A percentile compares a stretch with the other conserved stretches of the same genome.
phyloP scores from a whole-genome alignment of 441 rosid genomes.

The Bruguiera hainesii region DNA sequence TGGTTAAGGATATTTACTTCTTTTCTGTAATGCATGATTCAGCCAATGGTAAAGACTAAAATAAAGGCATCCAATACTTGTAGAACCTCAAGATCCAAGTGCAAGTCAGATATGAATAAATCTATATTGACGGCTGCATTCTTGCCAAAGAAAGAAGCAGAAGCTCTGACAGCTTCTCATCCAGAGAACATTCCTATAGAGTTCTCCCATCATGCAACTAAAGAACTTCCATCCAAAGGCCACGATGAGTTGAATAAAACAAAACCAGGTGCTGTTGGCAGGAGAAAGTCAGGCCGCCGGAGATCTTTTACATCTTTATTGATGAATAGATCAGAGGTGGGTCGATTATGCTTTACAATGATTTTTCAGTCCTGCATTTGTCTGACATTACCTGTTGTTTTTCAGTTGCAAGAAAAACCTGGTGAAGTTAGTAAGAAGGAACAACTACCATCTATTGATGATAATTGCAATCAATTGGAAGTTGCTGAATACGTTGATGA shows the following conservation, averaged over 20 bases:
- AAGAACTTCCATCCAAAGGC: conserved; percentile 30
- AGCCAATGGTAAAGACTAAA: conserved; percentile 47
- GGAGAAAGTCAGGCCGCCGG: conserved; percentile 65
- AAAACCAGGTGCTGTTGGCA: conserved; percentile 28
- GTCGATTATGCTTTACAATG: conserved; percentile 2
- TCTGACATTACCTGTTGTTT: conserved; percentile 22
- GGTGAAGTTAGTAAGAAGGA: conserved; percentile 39
- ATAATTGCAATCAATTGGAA: conserved; percentile 74
- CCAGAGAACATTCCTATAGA: conserved; percentile 32
- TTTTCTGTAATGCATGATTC: conserved; percentile 28
- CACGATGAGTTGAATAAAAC: conserved; percentile 25
- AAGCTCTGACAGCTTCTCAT: conserved; percentile 29
- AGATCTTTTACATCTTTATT: conserved; percentile 79
- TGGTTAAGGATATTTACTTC: conserved; percentile 14
- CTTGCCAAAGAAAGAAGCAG: conserved; percentile 34
- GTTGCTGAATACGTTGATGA: conserved; percentile 96
- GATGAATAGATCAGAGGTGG: conserved; percentile 73
- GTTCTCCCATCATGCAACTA: conserved; percentile 35
- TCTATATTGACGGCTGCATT: conserved; percentile 23
- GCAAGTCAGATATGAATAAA: conserved; percentile 29
- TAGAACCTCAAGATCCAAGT: conserved; percentile 39
- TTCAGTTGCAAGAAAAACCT: conserved; percentile 53
- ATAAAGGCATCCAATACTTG: conserved; percentile 36
- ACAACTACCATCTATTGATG: conserved; percentile 68
- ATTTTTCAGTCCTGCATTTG: conserved; percentile 15